Evolutionary conservation across 352 stramenopile genomes (phyloP).

Genomic region (Phytophthora multivora): DNA sequence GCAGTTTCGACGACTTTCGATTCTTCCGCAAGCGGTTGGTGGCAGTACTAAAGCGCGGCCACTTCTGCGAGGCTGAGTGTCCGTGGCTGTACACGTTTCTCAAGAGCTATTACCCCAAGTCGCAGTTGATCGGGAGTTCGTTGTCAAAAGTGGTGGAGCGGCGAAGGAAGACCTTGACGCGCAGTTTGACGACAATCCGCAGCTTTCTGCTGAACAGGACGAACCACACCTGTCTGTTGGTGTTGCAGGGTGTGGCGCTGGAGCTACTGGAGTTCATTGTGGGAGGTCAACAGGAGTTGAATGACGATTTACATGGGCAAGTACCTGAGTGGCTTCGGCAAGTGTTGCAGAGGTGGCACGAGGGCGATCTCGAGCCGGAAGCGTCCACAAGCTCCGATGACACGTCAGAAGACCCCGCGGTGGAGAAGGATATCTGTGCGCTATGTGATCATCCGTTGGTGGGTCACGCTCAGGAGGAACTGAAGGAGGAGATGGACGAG

Average conservation of each 20-base stretch:
- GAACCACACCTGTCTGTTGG: conserved; percentile 41
- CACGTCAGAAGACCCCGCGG: conserved; percentile 7
- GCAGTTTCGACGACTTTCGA: conserved; percentile 53
- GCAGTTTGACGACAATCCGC: conserved; percentile 43
- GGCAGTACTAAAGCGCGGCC: conserved; percentile 30
- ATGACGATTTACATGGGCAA: conserved; percentile 20
- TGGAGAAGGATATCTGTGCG: conserved; percentile 22
- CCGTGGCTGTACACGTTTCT: conserved; percentile 58
- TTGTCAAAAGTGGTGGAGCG: conserved; percentile 35
- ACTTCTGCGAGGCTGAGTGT: conserved; percentile 58
- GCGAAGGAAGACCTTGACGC: conserved; percentile 43
- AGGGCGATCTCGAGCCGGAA: conserved; percentile 28
- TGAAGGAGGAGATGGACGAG: background rate
- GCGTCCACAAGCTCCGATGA: conserved; percentile 23
- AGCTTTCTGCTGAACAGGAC: conserved; percentile 41
- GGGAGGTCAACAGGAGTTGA: conserved; percentile 6
- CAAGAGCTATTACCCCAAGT: conserved; percentile 53
- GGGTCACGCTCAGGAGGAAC: conserved; percentile 5
- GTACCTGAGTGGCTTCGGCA: conserved; percentile 17
- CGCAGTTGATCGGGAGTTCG: conserved; percentile 35
- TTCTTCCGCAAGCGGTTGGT: conserved; percentile 45
- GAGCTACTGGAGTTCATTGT: conserved; percentile 45
- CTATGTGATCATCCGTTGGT: conserved; percentile 30
- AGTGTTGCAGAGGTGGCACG: conserved; percentile 32
- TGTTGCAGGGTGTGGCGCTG: conserved; percentile 31